Conservation (phyloP, 2,329 filamentous ascomycete species). For the Fusarium heterosporum region DNA sequence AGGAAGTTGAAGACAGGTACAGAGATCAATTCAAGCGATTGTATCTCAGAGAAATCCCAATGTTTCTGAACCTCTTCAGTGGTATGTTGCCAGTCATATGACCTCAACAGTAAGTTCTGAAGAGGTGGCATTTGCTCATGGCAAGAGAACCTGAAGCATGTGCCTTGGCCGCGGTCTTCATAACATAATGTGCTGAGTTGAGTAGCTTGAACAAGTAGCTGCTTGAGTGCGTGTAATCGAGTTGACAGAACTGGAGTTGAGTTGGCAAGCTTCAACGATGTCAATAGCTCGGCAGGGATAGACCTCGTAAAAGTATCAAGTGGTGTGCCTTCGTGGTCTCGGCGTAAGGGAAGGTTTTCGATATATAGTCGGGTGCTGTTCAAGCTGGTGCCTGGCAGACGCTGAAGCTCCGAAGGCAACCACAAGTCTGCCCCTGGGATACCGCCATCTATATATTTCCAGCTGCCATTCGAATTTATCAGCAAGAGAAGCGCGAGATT, state of each 20-base stretch:
- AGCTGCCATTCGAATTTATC: slow-evolving; percentile 47
- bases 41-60: slow-evolving; percentile 61
- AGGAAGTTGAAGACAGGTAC: slow-evolving; percentile 61
- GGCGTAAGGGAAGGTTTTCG: slow-evolving; percentile 56
- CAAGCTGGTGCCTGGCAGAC: slow-evolving; percentile 46
- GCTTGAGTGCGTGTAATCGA: slow-evolving; percentile 56
- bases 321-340: slow-evolving; percentile 51
- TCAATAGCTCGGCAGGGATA: slow-evolving; percentile 54
- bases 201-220: slow-evolving; percentile 53
- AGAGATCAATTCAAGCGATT: slow-evolving; percentile 56
- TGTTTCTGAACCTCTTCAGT: slow-evolving; percentile 53
- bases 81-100: slow-evolving; percentile 63
- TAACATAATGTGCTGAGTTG: slow-evolving; percentile 57
- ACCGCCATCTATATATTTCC: slow-evolving; percentile 53
- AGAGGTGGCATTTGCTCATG: slow-evolving; percentile 59
- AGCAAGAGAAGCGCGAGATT: slow-evolving; percentile 8
- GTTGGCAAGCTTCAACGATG: slow-evolving; percentile 56
- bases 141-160: slow-evolving; percentile 55
- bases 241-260: slow-evolving; percentile 57
- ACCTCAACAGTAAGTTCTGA: slow-evolving; percentile 56
- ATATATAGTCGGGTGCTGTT: slow-evolving; percentile 53
- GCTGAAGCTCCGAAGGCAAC: slow-evolving; percentile 56
- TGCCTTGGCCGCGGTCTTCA: slow-evolving; percentile 59
- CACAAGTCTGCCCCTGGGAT: slow-evolving; percentile 47
- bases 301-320: slow-evolving; percentile 53